Evolutionary conservation across 78 protist genomes (phyloP).

Genomic region (Dictyostelium intermedium): DNA sequence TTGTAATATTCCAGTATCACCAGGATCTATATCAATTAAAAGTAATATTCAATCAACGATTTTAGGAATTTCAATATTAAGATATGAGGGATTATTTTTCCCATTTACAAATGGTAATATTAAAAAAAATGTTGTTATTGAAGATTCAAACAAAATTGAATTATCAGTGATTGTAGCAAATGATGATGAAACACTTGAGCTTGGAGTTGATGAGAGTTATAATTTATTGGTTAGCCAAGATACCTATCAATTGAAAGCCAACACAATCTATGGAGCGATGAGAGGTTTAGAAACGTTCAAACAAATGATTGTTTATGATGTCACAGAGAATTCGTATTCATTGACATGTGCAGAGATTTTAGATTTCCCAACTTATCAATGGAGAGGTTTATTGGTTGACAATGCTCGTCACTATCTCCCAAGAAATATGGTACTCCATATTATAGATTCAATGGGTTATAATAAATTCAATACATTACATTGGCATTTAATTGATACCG

Average conservation of each 20-base stretch:
- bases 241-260: constrained; percentile 35
- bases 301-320: constrained; percentile 86
- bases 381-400: constrained; percentile 94
- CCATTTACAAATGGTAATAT: constrained; percentile 20
- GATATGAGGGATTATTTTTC: constrained; percentile 27
- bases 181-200: constrained; percentile 15
- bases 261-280: constrained; percentile 89
- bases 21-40: background rate
- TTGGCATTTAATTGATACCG: constrained; percentile 95
- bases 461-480: constrained; percentile 92
- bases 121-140: background rate
- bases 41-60: background rate
- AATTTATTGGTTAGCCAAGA: background rate
- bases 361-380: constrained; percentile 92
- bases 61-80: constrained; percentile 1
- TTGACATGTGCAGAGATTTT: background rate
- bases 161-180: background rate
- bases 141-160: background rate
- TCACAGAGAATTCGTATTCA: background rate
- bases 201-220: constrained; percentile 54
- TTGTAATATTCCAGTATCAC: background rate
- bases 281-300: constrained; percentile 94
- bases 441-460: constrained; percentile 85
- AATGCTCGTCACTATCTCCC: constrained; percentile 93
- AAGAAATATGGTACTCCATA: constrained; percentile 31